Evolutionary conservation across 257 asterid genomes (phyloP), one percentile per base, ranked within the genome.

Genomic region (Orobanche coerulescens): DNA sequence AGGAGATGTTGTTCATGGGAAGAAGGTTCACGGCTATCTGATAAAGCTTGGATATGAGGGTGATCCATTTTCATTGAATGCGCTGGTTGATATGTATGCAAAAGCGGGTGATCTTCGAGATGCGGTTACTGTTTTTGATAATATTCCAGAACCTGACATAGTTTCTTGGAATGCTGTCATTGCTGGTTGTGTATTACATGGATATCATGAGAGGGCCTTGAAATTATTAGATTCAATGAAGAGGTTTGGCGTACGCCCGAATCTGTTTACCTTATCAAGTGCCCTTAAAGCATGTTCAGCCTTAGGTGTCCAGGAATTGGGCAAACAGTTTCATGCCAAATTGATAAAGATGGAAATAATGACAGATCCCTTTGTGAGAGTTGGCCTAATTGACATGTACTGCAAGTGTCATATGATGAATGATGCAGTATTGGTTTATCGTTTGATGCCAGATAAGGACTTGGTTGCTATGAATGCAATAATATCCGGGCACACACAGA

Each of bases 151-250:
- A 60, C 86, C 82, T 1, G 94, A 87, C 75, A 77, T 80, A 54
- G 75, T 82, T 66, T 80, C 95, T 40, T 87, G 94, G 95, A 87
- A 87, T 77, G 78, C 93, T 61, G 64, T 83, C 22, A 83, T 88
- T 62, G 78, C 95, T 42, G 95, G 95, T 36, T 83, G 83, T 52
- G 88, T 83, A 15, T 78, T 67, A 42, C 81, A 77, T 57, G 85
- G 77, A 43, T 34, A 62, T 58, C 65, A 85, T 40, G 74, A 61
- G 39, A 30, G 36, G 53, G 93, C 95, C n/a, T 62, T 88, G 75
- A 83, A 69, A 13, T 68, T 83, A 67, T 73, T 88, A 48, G 64
- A 61, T 40, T 72, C 39, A 71, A 88, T 88, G 93, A 72, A 46
- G 62, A 60, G 73, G 55, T 83, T 80, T 22, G 87, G 92, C 44